These are phyloP conservation scores for Pleurotus pulmonarius DNA, from an alignment of 768 basidiomycete species.

Conservation along the genomic window DNA sequence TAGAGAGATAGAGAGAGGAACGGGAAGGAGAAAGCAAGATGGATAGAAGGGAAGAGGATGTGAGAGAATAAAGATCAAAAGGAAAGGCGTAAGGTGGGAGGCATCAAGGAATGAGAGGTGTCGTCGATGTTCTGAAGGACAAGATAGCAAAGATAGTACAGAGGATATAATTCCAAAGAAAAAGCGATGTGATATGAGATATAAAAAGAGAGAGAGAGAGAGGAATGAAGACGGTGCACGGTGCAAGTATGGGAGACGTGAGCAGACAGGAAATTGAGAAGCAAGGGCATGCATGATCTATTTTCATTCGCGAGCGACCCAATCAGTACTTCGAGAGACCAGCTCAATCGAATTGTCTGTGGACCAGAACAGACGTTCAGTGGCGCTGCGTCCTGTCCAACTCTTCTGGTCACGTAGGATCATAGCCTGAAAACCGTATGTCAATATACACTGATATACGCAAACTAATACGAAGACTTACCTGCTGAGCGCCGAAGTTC, in stretches of 20 bases:
- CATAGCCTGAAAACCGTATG: slow-evolving; percentile 64
- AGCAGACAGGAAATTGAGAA: neutral
- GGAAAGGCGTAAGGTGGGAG: neutral
- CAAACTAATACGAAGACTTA: slow-evolving; percentile 26
- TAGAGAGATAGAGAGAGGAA: neutral
- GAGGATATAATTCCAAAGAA: neutral
- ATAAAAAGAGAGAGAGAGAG: neutral
- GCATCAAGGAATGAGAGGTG: neutral
- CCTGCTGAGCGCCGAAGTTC: slow-evolving; percentile 97
- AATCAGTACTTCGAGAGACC: slow-evolving; percentile 80
- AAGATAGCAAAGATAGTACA: slow-evolving; percentile 6
- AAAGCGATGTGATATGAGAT: neutral
- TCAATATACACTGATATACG: slow-evolving; percentile 4
- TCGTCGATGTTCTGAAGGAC: neutral
- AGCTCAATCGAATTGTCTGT: slow-evolving; percentile 89
- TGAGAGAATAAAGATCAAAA: neutral
- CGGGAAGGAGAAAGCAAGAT: neutral
- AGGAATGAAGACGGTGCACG: neutral
- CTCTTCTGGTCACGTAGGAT: slow-evolving; percentile 93
- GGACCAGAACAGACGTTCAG: slow-evolving; percentile 90
- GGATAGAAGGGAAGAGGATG: neutral
- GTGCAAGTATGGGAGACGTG: neutral
- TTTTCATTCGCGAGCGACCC: slow-evolving; percentile 69
- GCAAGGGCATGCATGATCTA: neutral
- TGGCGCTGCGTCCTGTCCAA: slow-evolving; percentile 90